These are phyloP conservation scores for Allium fistulosum DNA, from an alignment of 106 monocot species.

Conservation along the genomic window DNA sequence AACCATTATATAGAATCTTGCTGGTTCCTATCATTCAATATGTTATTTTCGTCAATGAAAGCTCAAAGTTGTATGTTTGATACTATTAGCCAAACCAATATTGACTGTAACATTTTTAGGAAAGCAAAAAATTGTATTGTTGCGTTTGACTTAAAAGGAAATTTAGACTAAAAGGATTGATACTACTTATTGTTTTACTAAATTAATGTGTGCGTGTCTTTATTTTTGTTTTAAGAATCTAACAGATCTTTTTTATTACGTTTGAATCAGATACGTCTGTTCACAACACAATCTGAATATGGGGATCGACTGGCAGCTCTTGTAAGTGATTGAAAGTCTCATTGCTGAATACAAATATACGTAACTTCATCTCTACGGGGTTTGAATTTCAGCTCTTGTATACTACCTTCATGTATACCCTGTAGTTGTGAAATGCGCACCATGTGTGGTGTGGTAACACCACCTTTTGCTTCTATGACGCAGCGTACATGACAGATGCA, in stretches of 20 bases:
- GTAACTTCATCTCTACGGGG: not conserved
- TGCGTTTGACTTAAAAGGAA: not conserved
- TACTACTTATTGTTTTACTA: not conserved
- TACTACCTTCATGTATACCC: not conserved
- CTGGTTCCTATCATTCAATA: no score
- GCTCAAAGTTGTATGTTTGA: not conserved
- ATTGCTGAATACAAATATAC: not conserved
- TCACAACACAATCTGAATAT: constrained; percentile 66
- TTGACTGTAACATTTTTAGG: not conserved
- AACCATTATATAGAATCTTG: no score
- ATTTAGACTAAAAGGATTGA: not conserved
- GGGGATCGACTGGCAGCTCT: constrained; percentile 59
- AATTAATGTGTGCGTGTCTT: not conserved
- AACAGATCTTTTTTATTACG: not conserved
- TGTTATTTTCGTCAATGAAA: no score
- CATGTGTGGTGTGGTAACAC: no score
- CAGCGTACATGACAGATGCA: no score
- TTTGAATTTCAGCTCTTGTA: not conserved
- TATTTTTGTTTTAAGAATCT: not conserved
- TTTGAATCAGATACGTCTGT: constrained; percentile 56
- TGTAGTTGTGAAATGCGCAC: no score
- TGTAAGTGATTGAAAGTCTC: constrained; percentile 29
- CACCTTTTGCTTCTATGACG: no score
- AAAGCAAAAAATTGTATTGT: not conserved
- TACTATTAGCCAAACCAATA: not conserved